phyloP scores from a whole-genome alignment of 1,284 basidiomycete genomes.

The Ceratobasidium sp. region DNA sequence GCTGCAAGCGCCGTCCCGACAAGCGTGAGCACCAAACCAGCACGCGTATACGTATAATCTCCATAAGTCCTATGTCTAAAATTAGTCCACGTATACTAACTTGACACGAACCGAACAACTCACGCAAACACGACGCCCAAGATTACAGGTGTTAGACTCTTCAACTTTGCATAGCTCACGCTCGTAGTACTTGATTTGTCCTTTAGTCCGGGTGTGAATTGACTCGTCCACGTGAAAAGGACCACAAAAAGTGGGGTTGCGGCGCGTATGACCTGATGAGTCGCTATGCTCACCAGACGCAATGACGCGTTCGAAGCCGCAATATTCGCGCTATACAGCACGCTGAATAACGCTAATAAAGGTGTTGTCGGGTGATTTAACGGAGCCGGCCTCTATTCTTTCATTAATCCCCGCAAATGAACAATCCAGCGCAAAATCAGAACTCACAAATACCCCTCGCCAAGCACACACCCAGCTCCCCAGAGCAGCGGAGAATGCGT shows the following conservation, averaged over 20 bases:
- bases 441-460: conserved; percentile 68
- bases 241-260: conserved; percentile 92
- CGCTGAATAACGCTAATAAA: conserved; percentile 82
- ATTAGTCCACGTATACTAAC: conserved; percentile 32
- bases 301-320: conserved; percentile 92
- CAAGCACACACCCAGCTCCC: conserved; percentile 81
- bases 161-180: conserved; percentile 70
- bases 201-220: background rate
- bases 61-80: conserved; percentile 78
- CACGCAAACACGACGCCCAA: conserved; percentile 93
- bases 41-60: conserved; percentile 87
- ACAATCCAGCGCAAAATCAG: background rate
- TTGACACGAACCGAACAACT: conserved; percentile 57
- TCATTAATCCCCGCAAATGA: background rate
- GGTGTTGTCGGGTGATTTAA: conserved; percentile 69
- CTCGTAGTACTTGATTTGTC: conserved; percentile 42
- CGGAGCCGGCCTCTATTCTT: conserved; percentile 64
- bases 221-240: conserved; percentile 68
- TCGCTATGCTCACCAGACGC: conserved; percentile 90
- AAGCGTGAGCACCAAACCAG: conserved; percentile 87
- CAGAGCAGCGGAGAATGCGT: conserved; percentile 83
- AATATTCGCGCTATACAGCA: conserved; percentile 92
- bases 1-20: conserved; percentile 91
- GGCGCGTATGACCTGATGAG: conserved; percentile 96
- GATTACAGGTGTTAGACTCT: conserved; percentile 89